A percentile compares a stretch with the other conserved stretches of the same genome.
These are phyloP conservation scores for Porcisia hertigi DNA, from an alignment of 208 protist species.

Conservation along the genomic window DNA sequence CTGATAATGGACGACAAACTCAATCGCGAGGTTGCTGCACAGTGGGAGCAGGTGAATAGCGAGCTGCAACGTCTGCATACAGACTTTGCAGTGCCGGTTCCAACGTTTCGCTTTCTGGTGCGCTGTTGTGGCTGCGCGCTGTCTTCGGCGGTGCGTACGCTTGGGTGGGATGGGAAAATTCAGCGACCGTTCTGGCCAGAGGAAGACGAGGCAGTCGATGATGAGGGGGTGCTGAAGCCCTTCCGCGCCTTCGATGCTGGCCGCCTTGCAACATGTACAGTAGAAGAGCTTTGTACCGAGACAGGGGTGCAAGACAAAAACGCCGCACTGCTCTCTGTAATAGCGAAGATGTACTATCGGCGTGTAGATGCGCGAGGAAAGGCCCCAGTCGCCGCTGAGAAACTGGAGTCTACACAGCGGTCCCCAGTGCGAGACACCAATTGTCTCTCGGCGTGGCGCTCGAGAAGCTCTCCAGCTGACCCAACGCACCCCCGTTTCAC, in stretches of 20 bases:
- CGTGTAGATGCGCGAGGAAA: background rate
- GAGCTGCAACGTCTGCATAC: slow-evolving; percentile 25
- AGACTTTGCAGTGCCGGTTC: slow-evolving; percentile 19
- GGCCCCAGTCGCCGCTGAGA: background rate
- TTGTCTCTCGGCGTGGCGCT: slow-evolving; percentile 10
- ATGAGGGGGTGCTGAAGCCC: background rate
- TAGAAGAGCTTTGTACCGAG: background rate
- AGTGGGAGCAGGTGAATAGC: slow-evolving; percentile 2
- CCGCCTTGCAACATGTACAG: background rate
- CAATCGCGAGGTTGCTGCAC: background rate
- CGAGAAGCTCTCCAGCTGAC: slow-evolving; percentile 21
- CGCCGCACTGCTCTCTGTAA: slow-evolving; percentile 5
- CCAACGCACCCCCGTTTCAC: slow-evolving; percentile 39
- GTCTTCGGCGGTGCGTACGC: slow-evolving; percentile 12
- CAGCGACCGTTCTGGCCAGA: background rate
- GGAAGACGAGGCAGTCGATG: background rate
- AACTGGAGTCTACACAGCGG: background rate
- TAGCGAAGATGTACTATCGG: slow-evolving; percentile 10
- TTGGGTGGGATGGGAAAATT: slow-evolving; percentile 25
- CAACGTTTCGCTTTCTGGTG: slow-evolving; percentile 17
- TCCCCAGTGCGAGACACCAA: background rate
- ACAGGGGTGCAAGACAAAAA: background rate
- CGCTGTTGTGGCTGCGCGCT: slow-evolving; percentile 16
- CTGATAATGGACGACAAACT: slow-evolving; percentile 4
- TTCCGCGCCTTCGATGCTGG: background rate